Evolutionary conservation across 2,329 filamentous ascomycete genomes (phyloP).

Genomic region (Pseudogymnoascus sp.): DNA sequence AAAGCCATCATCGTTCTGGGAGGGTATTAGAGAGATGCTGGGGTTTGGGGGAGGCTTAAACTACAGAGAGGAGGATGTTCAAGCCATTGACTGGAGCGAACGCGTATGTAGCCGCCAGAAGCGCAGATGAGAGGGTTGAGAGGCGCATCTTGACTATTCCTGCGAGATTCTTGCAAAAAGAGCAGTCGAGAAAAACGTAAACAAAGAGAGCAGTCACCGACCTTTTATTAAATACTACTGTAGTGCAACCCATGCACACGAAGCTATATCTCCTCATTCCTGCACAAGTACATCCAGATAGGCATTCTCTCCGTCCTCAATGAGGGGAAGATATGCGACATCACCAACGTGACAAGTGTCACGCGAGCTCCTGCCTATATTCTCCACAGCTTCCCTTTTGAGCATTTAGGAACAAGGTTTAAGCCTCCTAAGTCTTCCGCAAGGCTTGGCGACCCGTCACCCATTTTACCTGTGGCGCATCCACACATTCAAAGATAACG

Average conservation of each 20-base stretch:
- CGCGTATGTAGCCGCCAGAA: neutral
- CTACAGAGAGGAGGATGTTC: constrained; percentile 18
- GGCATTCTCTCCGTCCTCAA: neutral
- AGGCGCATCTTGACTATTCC: neutral
- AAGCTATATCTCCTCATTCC: neutral
- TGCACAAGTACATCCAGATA: neutral
- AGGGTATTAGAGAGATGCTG: neutral
- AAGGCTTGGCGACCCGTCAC: neutral
- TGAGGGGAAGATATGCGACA: neutral
- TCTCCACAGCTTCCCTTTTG: neutral
- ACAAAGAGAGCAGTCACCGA: neutral
- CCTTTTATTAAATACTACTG: neutral
- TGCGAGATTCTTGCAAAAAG: neutral
- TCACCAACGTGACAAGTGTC: neutral
- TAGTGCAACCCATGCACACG: neutral
- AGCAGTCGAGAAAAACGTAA: neutral
- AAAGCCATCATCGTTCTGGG: constrained; percentile 35
- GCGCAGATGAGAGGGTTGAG: neutral
- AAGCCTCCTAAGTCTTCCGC: neutral
- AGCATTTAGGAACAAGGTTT: neutral
- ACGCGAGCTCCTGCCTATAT: neutral
- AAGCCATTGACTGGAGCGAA: constrained; percentile 14
- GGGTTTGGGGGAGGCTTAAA: neutral
- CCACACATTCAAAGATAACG: neutral
- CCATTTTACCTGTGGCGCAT: neutral